Evolutionary conservation across 2,329 filamentous ascomycete species (phyloP).

Genomic region (Penicillium sp.): DNA sequence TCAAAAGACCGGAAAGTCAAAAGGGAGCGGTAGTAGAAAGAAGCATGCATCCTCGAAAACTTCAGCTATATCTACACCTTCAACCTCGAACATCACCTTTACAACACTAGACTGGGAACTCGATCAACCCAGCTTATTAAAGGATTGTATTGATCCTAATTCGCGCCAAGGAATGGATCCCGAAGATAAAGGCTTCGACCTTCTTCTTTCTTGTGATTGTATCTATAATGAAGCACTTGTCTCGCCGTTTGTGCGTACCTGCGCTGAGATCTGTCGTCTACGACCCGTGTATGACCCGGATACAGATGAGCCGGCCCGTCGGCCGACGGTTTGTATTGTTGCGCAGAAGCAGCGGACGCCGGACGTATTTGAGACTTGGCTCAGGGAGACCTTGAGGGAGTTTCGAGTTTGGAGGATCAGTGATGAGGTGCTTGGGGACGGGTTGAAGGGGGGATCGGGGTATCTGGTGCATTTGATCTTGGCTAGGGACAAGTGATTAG

Average conservation of each 20-base stretch:
- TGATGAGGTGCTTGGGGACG: constrained; percentile 60
- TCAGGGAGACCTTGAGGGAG: constrained; percentile 63
- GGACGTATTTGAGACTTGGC: constrained; percentile 82
- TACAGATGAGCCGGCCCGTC: background rate
- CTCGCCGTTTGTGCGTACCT: constrained; percentile 77
- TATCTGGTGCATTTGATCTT: constrained; percentile 82
- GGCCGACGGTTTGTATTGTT: constrained; percentile 71
- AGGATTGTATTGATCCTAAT: constrained; percentile 33
- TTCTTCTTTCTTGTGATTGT: constrained; percentile 85
- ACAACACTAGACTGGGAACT: constrained; percentile 79
- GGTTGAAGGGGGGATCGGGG: constrained; percentile 65
- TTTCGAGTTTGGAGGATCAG: constrained; percentile 79
- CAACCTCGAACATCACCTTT: constrained; percentile 53
- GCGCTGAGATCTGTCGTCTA: constrained; percentile 70
- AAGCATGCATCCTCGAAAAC: constrained; percentile 2
- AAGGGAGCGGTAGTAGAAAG: constrained; percentile 9
- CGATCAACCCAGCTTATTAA: constrained; percentile 41
- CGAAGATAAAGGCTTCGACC: constrained; percentile 59
- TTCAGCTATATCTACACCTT: background rate
- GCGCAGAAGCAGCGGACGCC: constrained; percentile 86
- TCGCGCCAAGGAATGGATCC: constrained; percentile 12
- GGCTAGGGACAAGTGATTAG: constrained; percentile 42
- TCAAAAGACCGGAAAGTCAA: constrained; percentile 6
- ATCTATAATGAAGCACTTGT: constrained; percentile 92
- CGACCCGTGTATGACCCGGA: constrained; percentile 36